Conservation (phyloP, 306 rosid species). For the Cucumis hystrix region DNA sequence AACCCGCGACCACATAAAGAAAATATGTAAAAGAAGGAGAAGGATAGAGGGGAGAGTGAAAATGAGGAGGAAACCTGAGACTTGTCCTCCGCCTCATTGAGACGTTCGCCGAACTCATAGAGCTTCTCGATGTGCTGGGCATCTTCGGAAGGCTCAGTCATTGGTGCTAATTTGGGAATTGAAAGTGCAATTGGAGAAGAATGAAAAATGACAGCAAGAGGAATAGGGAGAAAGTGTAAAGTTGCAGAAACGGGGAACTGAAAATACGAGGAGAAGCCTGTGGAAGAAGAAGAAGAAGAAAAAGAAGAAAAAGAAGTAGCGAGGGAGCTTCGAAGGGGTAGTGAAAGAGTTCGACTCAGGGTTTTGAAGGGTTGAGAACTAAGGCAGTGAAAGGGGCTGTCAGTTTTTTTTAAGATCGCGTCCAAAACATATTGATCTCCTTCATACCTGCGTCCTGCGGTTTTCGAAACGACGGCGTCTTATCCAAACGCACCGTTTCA, state of each 20-base stretch:
- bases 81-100: conserved; percentile 77
- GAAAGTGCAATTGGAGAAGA: conserved; percentile 1
- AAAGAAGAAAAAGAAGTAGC: not conserved
- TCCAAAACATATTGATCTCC: not conserved
- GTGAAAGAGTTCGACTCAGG: not conserved
- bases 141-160: conserved; percentile 66
- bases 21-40: conserved; percentile 2
- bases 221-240: not conserved
- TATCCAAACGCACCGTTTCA: not conserved
- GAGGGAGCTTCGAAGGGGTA: not conserved
- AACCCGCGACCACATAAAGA: not conserved
- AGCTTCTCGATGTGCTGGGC: conserved; percentile 71
- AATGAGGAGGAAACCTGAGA: conserved; percentile 36
- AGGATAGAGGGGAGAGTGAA: not conserved
- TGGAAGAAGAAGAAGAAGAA: not conserved
- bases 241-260: not conserved
- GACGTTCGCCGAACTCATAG: conserved; percentile 84
- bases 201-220: not conserved
- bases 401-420: not conserved
- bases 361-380: conserved; percentile 1
- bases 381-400: not conserved
- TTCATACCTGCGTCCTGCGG: not conserved
- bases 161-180: conserved; percentile 12
- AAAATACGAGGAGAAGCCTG: not conserved
- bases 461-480: not conserved